Base-by-base conservation (phyloP, 176 grass and related monocot genomes). In the Oryza meridionalis region DNA sequence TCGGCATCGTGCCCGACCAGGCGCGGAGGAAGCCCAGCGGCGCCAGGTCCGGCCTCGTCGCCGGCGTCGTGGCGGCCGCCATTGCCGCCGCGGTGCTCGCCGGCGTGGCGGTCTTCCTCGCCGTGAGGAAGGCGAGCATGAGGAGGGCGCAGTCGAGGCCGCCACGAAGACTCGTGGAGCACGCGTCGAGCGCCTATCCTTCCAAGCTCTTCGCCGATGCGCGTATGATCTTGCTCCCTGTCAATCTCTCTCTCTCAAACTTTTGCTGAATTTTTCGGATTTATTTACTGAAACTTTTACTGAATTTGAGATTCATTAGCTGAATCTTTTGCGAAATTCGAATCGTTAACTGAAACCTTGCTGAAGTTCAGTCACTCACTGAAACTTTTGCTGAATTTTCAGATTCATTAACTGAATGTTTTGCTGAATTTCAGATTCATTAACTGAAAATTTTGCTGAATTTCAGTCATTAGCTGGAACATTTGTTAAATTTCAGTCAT, bases 171-270 rank as follows among this genome's bases (percentile, higher is more conserved):
- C 82, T 95, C 9, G 87, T 94, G 68, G 96, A 96, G 50, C 93
- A 96, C 84, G 96, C 89, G 15, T 90, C 96, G 3, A 92, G 85
- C 65, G 96, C 92, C 11, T 99, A 94, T 72, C 93, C 96, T 44
- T 92, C 91, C 37, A 93, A 96, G 25, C 79, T 99, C 61, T 70
- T 99, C 40, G 89, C 88, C 22, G 93, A 99, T 76, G 96, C 96
- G 71, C 94, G 96, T 97, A 97, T 42, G 77, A 67, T 62, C 67
- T 26, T 37, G 13, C 70, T 49, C 79, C 82, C 63, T 77, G 16
- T 33, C 35, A 27, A 21, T 70, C 0, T 35, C 33, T 19, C 33
- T 19, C 51, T 55, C 50, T 58, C 4, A 58, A 55, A 21, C 51
- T 58, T 58, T 58, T 21, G 51, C 17, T 58, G 49, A 51, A 17